phyloP scores from a whole-genome alignment of 1,284 basidiomycete genomes.

The Cutaneotrichosporon cyanovorans region DNA sequence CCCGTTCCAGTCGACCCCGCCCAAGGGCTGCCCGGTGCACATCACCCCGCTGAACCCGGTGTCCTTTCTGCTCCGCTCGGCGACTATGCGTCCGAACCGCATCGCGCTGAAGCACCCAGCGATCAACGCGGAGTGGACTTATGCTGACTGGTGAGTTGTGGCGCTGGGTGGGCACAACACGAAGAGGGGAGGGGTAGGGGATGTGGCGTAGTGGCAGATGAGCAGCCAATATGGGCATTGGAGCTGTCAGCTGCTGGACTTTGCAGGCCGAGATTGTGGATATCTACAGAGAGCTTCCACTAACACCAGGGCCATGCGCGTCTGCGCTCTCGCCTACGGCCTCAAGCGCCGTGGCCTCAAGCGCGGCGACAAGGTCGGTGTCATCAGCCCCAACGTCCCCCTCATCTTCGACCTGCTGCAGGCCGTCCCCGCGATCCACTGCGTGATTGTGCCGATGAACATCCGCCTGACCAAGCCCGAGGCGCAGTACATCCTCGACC shows the following conservation, averaged over 20 bases:
- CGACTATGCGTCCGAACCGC: slow-evolving; percentile 13
- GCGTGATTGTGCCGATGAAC: slow-evolving; percentile 15
- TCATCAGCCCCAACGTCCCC: slow-evolving; percentile 37
- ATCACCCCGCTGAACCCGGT: slow-evolving; percentile 16
- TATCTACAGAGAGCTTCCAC: neutral
- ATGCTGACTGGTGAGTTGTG: slow-evolving; percentile 20
- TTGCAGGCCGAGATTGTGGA: neutral
- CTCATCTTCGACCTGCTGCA: slow-evolving; percentile 18
- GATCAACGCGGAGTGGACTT: slow-evolving; percentile 16
- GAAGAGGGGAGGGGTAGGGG: neutral
- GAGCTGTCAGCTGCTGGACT: neutral
- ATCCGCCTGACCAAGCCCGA: slow-evolving; percentile 17
- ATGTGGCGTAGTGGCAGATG: neutral
- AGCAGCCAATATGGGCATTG: neutral
- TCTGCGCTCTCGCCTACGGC: slow-evolving; percentile 56
- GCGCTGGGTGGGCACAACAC: too few relatives aligned
- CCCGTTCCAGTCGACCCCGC: slow-evolving; percentile 10
- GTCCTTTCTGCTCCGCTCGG: slow-evolving; percentile 16
- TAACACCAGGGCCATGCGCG: slow-evolving; percentile 16
- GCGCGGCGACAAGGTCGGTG: slow-evolving; percentile 69
- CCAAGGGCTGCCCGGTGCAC: slow-evolving; percentile 6
- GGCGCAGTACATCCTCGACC: slow-evolving; percentile 18
- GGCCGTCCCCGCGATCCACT: slow-evolving; percentile 14
- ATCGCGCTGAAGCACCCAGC: slow-evolving; percentile 17
- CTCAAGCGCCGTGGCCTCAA: slow-evolving; percentile 61